A percentile compares a stretch with the other conserved stretches of the same genome.
Conservation (phyloP, 2,329 filamentous ascomycete genomes). For the Sclerotinia borealis region DNA sequence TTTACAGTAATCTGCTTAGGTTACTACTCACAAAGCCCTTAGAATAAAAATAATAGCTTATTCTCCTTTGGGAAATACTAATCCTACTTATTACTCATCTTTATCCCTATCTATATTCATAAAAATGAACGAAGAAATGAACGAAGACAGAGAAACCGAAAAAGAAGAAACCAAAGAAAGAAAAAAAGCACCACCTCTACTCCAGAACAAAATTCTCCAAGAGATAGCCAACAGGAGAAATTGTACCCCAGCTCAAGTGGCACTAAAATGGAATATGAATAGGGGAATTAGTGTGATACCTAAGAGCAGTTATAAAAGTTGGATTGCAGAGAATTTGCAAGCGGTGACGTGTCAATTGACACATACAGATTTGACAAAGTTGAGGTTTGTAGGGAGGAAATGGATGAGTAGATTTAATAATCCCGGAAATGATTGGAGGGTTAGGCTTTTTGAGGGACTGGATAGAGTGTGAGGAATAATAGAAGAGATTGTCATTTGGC, state of each 20-base stretch:
- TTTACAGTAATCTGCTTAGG: conserved; percentile 50
- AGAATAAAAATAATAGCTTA: conserved; percentile 34
- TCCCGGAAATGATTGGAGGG: conserved; percentile 36
- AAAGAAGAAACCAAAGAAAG: not conserved
- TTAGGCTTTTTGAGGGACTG: conserved; percentile 16
- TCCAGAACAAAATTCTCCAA: not conserved
- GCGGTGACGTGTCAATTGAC: conserved; percentile 43
- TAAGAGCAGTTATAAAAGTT: conserved; percentile 40
- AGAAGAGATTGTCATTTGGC: too few relatives aligned
- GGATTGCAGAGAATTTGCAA: conserved; percentile 41
- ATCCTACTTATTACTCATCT: conserved; percentile 34
- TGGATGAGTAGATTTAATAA: conserved; percentile 27
- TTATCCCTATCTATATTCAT: not conserved
- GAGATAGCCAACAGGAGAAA: not conserved
- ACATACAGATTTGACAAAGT: conserved; percentile 34
- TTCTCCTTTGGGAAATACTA: conserved; percentile 38
- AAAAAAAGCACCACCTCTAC: not conserved
- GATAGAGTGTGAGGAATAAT: too few relatives aligned
- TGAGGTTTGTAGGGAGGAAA: conserved; percentile 30
- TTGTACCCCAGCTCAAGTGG: conserved; percentile 37
- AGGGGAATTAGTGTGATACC: conserved; percentile 45
- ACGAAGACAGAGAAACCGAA: too few relatives aligned
- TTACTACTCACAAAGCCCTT: conserved; percentile 24
- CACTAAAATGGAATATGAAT: conserved; percentile 44
- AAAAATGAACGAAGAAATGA: too few relatives aligned